Evolutionary conservation across 2,329 filamentous ascomycete genomes (phyloP).

Genomic region (Penicillium expansum): DNA sequence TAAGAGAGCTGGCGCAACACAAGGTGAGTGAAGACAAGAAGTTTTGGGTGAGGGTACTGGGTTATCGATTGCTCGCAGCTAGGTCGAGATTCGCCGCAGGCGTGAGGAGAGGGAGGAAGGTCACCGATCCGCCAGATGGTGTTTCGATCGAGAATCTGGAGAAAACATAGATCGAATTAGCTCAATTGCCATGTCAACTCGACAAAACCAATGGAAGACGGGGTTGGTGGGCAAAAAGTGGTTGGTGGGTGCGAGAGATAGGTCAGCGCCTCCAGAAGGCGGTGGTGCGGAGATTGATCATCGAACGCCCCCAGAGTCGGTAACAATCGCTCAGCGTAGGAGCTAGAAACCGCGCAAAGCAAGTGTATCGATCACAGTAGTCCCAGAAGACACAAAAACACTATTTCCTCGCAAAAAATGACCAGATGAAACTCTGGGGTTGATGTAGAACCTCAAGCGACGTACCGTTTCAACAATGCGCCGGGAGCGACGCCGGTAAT

Average conservation of each 20-base stretch:
- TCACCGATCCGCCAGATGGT: conserved; percentile 17
- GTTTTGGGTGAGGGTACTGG: conserved; percentile 1
- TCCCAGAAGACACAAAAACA: not conserved
- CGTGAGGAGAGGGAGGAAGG: conserved; percentile 18
- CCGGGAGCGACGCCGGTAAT: conserved; percentile 31
- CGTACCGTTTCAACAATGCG: conserved; percentile 41
- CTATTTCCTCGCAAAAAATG: not conserved
- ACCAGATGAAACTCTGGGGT: conserved; percentile 5
- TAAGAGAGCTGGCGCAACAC: conserved; percentile 1
- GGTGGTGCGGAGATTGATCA: conserved; percentile 42
- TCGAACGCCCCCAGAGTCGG: conserved; percentile 31
- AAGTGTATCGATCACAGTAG: conserved; percentile 8
- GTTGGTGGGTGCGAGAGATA: conserved; percentile 22
- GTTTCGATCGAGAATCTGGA: conserved; percentile 20
- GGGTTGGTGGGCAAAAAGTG: conserved; percentile 17
- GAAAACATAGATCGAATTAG: conserved; percentile 26
- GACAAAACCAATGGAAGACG: conserved; percentile 4
- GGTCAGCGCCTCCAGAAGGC: conserved; percentile 33
- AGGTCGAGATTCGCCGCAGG: conserved; percentile 17
- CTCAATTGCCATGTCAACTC: conserved; percentile 23
- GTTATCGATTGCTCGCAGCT: conserved; percentile 18
- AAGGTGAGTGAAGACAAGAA: not conserved
- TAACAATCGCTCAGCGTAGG: conserved; percentile 22
- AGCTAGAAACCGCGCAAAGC: conserved; percentile 23
- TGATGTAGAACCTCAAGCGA: conserved; percentile 23